Evolutionary conservation across 768 basidiomycete species (phyloP), one percentile per base, ranked within the genome.

Genomic region (Tulasnella sp.): DNA sequence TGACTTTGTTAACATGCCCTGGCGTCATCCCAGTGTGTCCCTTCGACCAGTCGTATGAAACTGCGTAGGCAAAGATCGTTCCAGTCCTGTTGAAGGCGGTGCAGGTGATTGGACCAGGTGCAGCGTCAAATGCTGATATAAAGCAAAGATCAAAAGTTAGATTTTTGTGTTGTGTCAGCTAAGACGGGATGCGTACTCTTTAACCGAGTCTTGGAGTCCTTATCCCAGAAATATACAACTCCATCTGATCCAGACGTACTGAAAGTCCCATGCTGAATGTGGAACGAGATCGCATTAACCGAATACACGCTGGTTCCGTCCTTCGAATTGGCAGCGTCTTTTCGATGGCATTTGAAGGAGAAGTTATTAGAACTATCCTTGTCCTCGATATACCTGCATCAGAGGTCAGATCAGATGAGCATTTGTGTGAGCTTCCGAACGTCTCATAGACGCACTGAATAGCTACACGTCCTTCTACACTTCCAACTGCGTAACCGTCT

Each of bases 41-140:
- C 68, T 92, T 92, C 15, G 84, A 87, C 92, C 92, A 94, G 67
- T 94, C 92, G 63, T 94, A 94, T 11, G 90, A 91, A 22, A 94
- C 72, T 0, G 91, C 85, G 64, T 96, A 96, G 0, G 92, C 93
- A 67, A 96, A 90, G 63, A 96, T 87, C 29, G 75, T 82, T 27
- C 90, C 90, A 24, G 80, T 88, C 62, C 85, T 84, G 74, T 91
- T 96, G 77, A 94, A 97, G 2, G 82, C 76, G 8, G 84, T 84
- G 7, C 85, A 78, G 19, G 86, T 73, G 62, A 96, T 86, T 0
- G 93, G 91, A 22, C 82, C 85, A 1, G 83, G 80, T 1, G 76
- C 75, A 2, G 80, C 71, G 3, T 91, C 87, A 69, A 91, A 89
- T 8, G 84, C 85, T 85, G 57, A 17, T 43, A 15, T 11, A 45